A percentile compares a stretch with the other conserved stretches of the same genome.
These are phyloP conservation scores for Brasilioporus rufonigricans DNA, from an alignment of 768 basidiomycete genomes.

Conservation along the genomic window DNA sequence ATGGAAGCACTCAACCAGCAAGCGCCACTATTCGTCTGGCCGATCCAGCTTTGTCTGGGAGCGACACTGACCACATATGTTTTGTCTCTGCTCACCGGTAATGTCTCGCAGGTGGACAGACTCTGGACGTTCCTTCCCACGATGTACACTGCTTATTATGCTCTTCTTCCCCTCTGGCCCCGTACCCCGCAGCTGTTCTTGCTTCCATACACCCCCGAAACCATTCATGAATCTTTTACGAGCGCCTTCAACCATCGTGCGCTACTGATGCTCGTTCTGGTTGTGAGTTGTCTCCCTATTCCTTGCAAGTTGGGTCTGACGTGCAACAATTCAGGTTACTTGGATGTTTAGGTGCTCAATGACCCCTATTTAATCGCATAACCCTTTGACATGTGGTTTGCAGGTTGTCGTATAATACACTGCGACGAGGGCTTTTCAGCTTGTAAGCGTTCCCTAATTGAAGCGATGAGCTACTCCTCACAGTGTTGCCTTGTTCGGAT, in stretches of 20 bases:
- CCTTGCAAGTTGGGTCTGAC: not conserved
- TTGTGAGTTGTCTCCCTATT: slow-evolving; percentile 38
- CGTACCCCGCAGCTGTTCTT: slow-evolving; percentile 36
- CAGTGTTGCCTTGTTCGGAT: not conserved
- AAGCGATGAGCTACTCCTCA: not conserved
- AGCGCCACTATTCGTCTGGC: slow-evolving; percentile 51
- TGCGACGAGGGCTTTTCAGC: slow-evolving; percentile 76
- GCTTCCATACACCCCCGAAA: slow-evolving; percentile 55
- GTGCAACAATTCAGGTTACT: slow-evolving; percentile 28
- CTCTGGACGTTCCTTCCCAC: slow-evolving; percentile 78
- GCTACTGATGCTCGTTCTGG: slow-evolving; percentile 68
- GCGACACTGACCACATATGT: slow-evolving; percentile 51
- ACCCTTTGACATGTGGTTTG: slow-evolving; percentile 25
- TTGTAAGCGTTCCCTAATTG: slow-evolving; percentile 42
- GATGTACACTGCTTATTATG: slow-evolving; percentile 80
- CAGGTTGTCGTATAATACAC: slow-evolving; percentile 78
- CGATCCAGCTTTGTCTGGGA: slow-evolving; percentile 57
- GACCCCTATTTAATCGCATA: slow-evolving; percentile 6
- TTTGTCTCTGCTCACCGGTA: slow-evolving; percentile 64
- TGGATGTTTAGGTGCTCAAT: slow-evolving; percentile 61
- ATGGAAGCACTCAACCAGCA: slow-evolving; percentile 18
- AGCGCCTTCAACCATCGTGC: slow-evolving; percentile 68
- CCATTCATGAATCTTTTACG: slow-evolving; percentile 32
- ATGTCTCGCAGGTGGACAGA: slow-evolving; percentile 87
- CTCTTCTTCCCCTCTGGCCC: slow-evolving; percentile 66